A percentile compares a stretch with the other conserved stretches of the same genome.
phyloP scores from a whole-genome alignment of 2,329 filamentous ascomycete species.

The Trichoderma simmonsii region DNA sequence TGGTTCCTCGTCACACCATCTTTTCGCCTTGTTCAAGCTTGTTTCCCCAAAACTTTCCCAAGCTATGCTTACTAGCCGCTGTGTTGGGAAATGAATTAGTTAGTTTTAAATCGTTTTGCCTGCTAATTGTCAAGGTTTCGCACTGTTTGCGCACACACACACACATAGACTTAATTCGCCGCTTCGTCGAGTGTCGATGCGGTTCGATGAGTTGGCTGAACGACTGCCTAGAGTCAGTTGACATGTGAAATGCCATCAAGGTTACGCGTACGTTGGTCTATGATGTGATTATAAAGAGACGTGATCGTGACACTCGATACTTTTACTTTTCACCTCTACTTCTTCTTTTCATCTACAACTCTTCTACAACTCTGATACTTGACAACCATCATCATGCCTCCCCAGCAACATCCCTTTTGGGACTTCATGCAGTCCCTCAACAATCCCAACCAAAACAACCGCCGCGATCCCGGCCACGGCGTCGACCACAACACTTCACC shows the following conservation, averaged over 20 bases:
- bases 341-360: neutral
- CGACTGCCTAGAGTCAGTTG: neutral
- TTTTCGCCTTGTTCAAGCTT: neutral
- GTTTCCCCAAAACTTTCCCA: neutral
- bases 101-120: too few species aligned
- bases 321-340: neutral
- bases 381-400: neutral
- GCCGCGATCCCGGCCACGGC: slow-evolving; percentile 31
- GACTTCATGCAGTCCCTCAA: slow-evolving; percentile 38
- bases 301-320: neutral
- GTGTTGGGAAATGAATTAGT: neutral
- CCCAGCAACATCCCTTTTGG: slow-evolving; percentile 27
- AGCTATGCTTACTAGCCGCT: neutral
- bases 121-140: neutral
- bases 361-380: neutral
- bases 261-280: neutral
- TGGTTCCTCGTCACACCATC: neutral
- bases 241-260: neutral
- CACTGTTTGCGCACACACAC: neutral
- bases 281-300: neutral
- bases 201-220: slow-evolving; percentile 6
- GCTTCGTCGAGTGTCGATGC: neutral
- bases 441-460: neutral
- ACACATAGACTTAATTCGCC: neutral
- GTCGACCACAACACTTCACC: slow-evolving; percentile 36